These are phyloP conservation scores for Saccharomycopsis phalli DNA, from an alignment of 1,139 yeast genomes.

Conservation along the genomic window DNA sequence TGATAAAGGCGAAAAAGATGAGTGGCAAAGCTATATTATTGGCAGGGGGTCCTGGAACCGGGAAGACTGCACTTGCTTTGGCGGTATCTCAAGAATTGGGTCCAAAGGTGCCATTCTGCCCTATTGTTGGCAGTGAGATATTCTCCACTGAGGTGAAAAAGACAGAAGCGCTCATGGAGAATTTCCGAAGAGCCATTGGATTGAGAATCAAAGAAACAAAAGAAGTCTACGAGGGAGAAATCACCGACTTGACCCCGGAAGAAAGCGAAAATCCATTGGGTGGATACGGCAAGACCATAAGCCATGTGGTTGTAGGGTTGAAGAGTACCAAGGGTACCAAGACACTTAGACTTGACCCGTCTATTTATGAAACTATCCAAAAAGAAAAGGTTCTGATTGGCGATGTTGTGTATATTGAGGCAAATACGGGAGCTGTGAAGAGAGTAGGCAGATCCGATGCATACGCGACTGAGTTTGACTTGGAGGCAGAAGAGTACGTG, in stretches of 20 bases:
- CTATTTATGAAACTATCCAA: constrained; percentile 91
- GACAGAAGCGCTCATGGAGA: constrained; percentile 95
- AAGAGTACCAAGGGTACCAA: constrained; percentile 96
- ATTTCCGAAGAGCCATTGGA: constrained; percentile 94
- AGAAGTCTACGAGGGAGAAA: constrained; percentile 98
- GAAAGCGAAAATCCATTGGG: constrained; percentile 96
- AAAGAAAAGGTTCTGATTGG: constrained; percentile 93
- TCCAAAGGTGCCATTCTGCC: constrained; percentile 97
- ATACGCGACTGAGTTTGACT: constrained; percentile 94
- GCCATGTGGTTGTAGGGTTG: constrained; percentile 88
- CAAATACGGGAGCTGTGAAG: constrained; percentile 96
- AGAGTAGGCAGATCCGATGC: constrained; percentile 98
- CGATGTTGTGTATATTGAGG: constrained; percentile 93
- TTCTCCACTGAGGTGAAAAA: constrained; percentile 97
- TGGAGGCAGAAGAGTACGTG: constrained; percentile 97
- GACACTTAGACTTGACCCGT: constrained; percentile 85
- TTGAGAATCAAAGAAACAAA: constrained; percentile 92
- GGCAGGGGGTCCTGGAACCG: constrained; percentile 98
- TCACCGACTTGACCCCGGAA: constrained; percentile 91
- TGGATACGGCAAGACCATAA: constrained; percentile 93
- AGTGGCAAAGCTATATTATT: constrained; percentile 92
- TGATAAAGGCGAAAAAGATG: constrained; percentile 87
- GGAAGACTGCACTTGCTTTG: constrained; percentile 92
- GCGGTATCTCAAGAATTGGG: constrained; percentile 97
- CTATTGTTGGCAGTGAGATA: constrained; percentile 91